A percentile compares a stretch with the other conserved stretches of the same genome.
phyloP scores from a whole-genome alignment of 495 filamentous ascomycete species.

The Aspergillus diversus region DNA sequence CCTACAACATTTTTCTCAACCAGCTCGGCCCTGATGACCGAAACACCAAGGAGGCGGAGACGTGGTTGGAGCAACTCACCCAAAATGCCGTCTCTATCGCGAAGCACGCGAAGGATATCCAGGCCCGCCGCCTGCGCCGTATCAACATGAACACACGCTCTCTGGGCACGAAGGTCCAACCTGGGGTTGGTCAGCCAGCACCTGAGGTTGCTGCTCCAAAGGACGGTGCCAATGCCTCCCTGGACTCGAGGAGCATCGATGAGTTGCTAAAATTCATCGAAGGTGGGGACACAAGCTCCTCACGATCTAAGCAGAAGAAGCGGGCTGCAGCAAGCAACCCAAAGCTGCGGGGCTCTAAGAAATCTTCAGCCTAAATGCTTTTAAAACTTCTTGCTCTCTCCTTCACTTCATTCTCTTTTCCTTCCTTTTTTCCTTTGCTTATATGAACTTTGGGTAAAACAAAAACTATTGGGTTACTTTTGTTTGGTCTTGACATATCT shows the following conservation, averaged over 20 bases:
- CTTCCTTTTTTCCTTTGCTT: conserved; percentile 16
- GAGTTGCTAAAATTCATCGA: conserved; percentile 88
- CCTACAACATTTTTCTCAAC: conserved; percentile 89
- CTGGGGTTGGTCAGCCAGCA: conserved; percentile 58
- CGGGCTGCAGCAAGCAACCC: conserved; percentile 67
- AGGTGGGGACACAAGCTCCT: conserved; percentile 61
- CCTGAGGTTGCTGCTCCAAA: conserved; percentile 47
- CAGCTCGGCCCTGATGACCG: conserved; percentile 85
- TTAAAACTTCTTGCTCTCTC: not conserved
- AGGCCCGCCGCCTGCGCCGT: conserved; percentile 68
- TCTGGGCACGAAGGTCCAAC: conserved; percentile 54
- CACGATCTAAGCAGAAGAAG: conserved; percentile 66
- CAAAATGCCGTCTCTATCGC: conserved; percentile 91
- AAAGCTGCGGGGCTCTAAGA: conserved; percentile 62
- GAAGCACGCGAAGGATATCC: conserved; percentile 85
- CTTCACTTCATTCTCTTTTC: conserved; percentile 4
- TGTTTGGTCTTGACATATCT: conserved; percentile 35
- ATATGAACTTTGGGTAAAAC: conserved; percentile 13
- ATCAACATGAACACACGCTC: conserved; percentile 60
- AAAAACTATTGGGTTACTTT: conserved; percentile 25
- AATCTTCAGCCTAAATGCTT: conserved; percentile 38
- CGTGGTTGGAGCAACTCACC: conserved; percentile 95
- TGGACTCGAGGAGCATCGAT: conserved; percentile 80
- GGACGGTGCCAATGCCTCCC: conserved; percentile 33
- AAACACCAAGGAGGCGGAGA: conserved; percentile 93